Percentiles rank a stretch among this genome's conserved stretches.
phyloP scores from a whole-genome alignment of 805 yeast genomes.

The Metschnikowia aberdeeniae region DNA sequence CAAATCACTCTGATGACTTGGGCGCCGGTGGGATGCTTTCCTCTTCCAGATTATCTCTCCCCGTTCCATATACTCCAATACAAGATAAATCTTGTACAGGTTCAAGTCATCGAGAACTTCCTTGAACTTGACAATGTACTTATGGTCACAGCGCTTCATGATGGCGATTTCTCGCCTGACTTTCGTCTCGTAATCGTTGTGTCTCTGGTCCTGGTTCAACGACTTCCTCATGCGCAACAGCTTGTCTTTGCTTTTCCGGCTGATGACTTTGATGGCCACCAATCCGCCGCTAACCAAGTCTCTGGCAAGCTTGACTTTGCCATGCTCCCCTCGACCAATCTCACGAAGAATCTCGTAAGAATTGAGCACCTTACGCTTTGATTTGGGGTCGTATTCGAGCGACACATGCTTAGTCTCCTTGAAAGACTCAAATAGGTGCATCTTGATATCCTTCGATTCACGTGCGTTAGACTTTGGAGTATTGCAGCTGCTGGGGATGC shows the following conservation, averaged over 20 bases:
- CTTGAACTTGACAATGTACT: constrained; percentile 36
- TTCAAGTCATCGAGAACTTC: constrained; percentile 81
- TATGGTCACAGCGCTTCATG: constrained; percentile 45
- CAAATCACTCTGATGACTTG: constrained; percentile 4
- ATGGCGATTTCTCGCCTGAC: constrained; percentile 42
- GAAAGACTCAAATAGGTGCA: background rate
- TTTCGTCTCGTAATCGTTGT: constrained; percentile 34
- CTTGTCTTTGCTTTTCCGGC: constrained; percentile 50
- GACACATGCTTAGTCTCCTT: constrained; percentile 79
- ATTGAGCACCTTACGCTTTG: constrained; percentile 75
- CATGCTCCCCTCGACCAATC: constrained; percentile 96
- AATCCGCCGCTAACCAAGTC: constrained; percentile 59
- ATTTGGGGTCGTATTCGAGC: constrained; percentile 85
- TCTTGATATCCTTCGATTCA: background rate
- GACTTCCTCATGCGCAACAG: constrained; percentile 31
- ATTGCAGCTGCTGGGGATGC: background rate
- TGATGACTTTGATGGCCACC: constrained; percentile 93
- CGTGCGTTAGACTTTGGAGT: background rate
- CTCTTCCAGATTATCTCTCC: constrained; percentile 87
- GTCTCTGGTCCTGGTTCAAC: constrained; percentile 18
- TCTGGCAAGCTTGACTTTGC: constrained; percentile 90
- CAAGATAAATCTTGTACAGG: constrained; percentile 82
- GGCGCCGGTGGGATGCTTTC: constrained; percentile 9
- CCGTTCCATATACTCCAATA: constrained; percentile 80
- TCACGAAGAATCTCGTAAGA: constrained; percentile 85